Evolutionary conservation across 2,329 filamentous ascomycete genomes (phyloP), one percentile per base, ranked within the genome.

Genomic region (Venturia carpophila): DNA sequence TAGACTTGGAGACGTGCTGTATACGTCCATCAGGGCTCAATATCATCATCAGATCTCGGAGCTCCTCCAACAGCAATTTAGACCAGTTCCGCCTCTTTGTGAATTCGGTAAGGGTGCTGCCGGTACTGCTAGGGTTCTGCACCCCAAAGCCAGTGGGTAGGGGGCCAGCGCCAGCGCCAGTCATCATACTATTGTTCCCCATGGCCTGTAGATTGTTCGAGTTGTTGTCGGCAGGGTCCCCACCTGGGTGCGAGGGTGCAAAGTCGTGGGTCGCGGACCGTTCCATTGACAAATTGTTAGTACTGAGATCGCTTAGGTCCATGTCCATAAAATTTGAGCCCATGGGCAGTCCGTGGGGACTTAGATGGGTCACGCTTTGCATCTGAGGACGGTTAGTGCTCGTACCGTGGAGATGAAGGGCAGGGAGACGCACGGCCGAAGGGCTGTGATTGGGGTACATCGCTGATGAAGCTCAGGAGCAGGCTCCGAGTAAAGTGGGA

Each of bases 31-130:
- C 87, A 30, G 90, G 85, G 60, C 91, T 92, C 63, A 97, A 83
- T 66, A 97, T 92, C 73, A 96, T 87, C 65, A 96, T 78, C 70
- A 97, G 85, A 75, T 97, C 93, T 73, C 88, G 90, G 70, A 97
- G 80, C 79, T 96, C 92, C 75, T 95, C 90, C 30, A 97, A 84
- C 15, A 96, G 88, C 69, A 90, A 88, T 73, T 92, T 90, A 19
- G 91, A 89, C 93, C 93, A 97, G 73, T 94, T 87, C 67, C 83
- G 78, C 66, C 85, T 78, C 74, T 87, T 87, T 19, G 83, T 87
- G 70, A 87, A 87, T 72, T 87, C 83, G 68, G 84, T 87, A 69
- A 87, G 74, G 9, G 83, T 86, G 75, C 82, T 86, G 63, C 78
- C 78, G 17, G 74, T 72, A 67, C 71, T 79, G 42, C 19, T 43